Base-by-base conservation (phyloP, 768 basidiomycete genomes). In the Clavulina sp. region DNA sequence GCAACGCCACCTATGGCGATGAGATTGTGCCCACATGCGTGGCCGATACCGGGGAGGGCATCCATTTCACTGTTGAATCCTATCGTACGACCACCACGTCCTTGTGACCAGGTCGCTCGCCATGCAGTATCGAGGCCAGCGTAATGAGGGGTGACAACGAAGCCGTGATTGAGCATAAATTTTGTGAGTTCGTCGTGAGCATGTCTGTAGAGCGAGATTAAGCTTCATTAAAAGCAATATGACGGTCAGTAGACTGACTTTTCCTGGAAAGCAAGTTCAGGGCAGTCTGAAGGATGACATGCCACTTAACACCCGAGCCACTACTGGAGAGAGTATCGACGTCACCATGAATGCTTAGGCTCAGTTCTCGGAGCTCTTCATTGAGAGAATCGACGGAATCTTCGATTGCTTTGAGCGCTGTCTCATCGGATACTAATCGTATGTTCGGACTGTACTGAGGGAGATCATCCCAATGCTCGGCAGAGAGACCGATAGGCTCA, bases 41-140 rank as follows among this genome's bases (percentile, higher is more conserved):
- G 58, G 13, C 65, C 65, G 41, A 66, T 66, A 5, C 73, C 61
- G 3, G 62, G 60, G 34, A 81, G 66, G 1, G 79, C 80, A 51
- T 78, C 69, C 81, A 83, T 84, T 65, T 87, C 85, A 16, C 84
- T 85, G 62, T 88, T 87, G 53, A 88, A 68, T 0, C 84, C 84
- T 30, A 87, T 73, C 0, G 73, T 77, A 48, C 76, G 72, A 4
- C 82, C 83, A 9, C 81, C 84, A 28, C 67, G 62, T 6, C 81
- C 80, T 57, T 78, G 70, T 16, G 71, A 66, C 57, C 75, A 86
- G 1, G 70, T 73, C 0, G 85, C 85, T 21, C 70, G 66, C 84
- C 84, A 86, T 3, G 82, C 84, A 0, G 84, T 88, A 18, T 75
- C 69, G 26, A 87, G 67, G 16, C 57, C 60, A 48, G 72, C 70